phyloP scores from a whole-genome alignment of 805 yeast species.

The Sugiyamaella floridensis region DNA sequence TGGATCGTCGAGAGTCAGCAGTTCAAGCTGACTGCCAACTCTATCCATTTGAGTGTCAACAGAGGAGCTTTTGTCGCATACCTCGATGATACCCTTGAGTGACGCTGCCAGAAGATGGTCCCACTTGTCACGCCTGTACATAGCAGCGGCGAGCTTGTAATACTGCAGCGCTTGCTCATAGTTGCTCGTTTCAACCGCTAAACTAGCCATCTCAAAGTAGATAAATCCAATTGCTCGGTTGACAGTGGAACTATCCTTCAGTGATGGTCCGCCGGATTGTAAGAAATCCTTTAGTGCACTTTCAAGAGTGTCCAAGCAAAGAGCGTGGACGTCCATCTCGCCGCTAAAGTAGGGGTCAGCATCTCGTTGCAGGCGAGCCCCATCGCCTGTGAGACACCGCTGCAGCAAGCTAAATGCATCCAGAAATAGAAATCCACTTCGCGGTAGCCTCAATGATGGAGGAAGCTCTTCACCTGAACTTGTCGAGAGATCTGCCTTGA shows the following conservation, averaged over 20 bases:
- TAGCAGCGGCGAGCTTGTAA: constrained; percentile 35
- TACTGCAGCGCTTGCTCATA: constrained; percentile 39
- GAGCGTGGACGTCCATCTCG: constrained; percentile 13
- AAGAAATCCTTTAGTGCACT: constrained; percentile 20
- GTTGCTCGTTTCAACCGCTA: constrained; percentile 28
- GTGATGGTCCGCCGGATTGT: constrained; percentile 15
- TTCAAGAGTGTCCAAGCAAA: constrained; percentile 9
- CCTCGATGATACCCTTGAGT: constrained; percentile 32
- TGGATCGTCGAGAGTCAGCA: not conserved
- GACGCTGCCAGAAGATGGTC: constrained; percentile 29
- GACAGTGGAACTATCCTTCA: constrained; percentile 23
- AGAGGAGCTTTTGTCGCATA: not conserved
- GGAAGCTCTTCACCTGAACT: constrained; percentile 21
- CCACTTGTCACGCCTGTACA: constrained; percentile 41
- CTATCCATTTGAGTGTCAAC: not conserved
- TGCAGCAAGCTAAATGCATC: constrained; percentile 12
- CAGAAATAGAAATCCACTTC: constrained; percentile 19
- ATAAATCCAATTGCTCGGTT: constrained; percentile 38
- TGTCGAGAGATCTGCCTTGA: constrained; percentile 1
- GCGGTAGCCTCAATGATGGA: constrained; percentile 14
- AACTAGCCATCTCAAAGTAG: constrained; percentile 46
- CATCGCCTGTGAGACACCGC: not conserved
- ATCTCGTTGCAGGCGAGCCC: not conserved
- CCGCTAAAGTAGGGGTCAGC: constrained; percentile 18
- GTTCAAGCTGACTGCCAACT: not conserved